Evolutionary conservation across 306 rosid genomes (phyloP).

Genomic region (Quercus suber): DNA sequence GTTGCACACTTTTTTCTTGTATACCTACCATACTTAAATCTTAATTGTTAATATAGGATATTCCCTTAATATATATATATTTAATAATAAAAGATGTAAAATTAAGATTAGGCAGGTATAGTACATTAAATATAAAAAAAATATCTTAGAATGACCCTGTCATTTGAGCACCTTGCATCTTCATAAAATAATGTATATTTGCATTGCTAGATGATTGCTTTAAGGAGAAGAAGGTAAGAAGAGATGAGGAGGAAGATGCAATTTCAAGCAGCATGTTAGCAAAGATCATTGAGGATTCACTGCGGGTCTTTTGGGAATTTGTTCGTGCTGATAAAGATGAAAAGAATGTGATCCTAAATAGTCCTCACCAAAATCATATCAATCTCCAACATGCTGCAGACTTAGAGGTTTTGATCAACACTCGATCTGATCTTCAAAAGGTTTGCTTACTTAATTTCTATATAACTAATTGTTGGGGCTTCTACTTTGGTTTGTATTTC

Average conservation of each 20-base stretch:
- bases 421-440: constrained; percentile 55
- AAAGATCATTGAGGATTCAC: constrained; percentile 60
- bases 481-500: background rate
- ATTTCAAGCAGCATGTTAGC: constrained; percentile 37
- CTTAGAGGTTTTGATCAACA: constrained; percentile 35
- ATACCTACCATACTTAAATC: no score
- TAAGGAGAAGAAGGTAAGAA: constrained; percentile 37
- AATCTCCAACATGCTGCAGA: constrained; percentile 43
- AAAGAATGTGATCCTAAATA: constrained; percentile 27
- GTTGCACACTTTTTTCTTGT: no score
- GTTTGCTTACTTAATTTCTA: constrained; percentile 25
- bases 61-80: no score
- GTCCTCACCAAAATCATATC: constrained; percentile 33
- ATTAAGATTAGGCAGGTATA: no score
- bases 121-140: no score
- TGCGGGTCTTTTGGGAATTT: constrained; percentile 66
- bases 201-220: constrained; percentile 46
- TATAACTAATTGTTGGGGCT: background rate
- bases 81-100: no score
- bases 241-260: constrained; percentile 37
- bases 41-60: no score
- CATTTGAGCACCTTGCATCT: background rate
- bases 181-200: background rate
- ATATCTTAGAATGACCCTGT: background rate
- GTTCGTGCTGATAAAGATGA: constrained; percentile 59